phyloP scores from a whole-genome alignment of 805 yeast species.

The Torulaspora indica region DNA sequence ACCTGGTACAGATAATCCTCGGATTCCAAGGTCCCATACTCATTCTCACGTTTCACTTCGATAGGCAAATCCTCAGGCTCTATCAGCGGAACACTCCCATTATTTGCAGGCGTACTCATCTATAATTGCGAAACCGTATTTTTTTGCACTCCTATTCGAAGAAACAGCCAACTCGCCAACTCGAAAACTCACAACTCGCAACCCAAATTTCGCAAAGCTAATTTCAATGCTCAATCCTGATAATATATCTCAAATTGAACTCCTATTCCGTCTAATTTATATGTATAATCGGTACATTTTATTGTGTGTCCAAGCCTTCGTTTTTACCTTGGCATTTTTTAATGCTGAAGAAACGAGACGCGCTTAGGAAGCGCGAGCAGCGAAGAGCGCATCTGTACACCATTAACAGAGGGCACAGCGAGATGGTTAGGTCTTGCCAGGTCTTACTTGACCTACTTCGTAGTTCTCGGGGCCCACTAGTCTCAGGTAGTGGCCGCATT shows the following conservation, averaged over 20 bases:
- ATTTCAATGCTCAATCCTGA: no score
- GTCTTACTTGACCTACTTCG: slow-evolving; percentile 25
- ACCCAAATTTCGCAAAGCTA: not conserved
- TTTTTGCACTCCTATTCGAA: not conserved
- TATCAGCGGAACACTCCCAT: slow-evolving; percentile 36
- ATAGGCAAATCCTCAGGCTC: slow-evolving; percentile 35
- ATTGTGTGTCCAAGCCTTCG: not conserved
- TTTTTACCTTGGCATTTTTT: not conserved
- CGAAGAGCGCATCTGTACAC: slow-evolving; percentile 5
- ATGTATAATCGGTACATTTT: not conserved
- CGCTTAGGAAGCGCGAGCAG: slow-evolving; percentile 2
- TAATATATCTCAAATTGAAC: no score
- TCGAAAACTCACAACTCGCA: not conserved
- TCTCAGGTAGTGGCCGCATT: slow-evolving; percentile 48
- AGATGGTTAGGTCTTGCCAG: not conserved
- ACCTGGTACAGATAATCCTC: slow-evolving; percentile 61
- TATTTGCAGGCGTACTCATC: slow-evolving; percentile 18
- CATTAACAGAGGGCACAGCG: not conserved
- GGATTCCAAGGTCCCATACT: slow-evolving; percentile 67
- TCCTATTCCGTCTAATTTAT: not conserved
- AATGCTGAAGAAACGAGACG: slow-evolving; percentile 5
- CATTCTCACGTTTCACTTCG: slow-evolving; percentile 49
- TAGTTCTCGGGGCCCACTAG: slow-evolving; percentile 38
- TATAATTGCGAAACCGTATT: not conserved
- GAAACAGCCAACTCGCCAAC: not conserved